Evolutionary conservation across 179 eudicot genomes (phyloP).

Genomic region (Camellia oleifera): DNA sequence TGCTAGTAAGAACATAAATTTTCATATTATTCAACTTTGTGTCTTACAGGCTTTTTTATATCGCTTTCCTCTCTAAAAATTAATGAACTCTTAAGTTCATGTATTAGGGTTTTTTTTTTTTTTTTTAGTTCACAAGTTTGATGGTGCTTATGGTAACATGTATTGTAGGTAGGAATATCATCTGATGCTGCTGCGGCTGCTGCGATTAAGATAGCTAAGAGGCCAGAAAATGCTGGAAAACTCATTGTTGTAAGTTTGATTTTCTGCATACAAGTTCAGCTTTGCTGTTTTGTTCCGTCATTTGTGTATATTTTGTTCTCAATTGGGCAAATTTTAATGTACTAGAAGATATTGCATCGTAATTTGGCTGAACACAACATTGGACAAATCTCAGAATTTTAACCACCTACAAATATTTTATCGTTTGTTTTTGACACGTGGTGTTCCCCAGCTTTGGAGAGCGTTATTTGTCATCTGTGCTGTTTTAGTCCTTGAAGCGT

Average conservation of each 20-base stretch:
- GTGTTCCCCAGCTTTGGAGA: constrained; percentile 81
- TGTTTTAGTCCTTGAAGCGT: constrained; percentile 60
- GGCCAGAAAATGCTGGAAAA: constrained; percentile 82
- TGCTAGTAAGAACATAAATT: constrained; percentile 47
- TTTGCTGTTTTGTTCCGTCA: neutral
- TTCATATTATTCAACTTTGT: neutral
- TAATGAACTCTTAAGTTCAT: neutral
- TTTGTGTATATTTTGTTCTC: neutral
- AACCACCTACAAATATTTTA: neutral
- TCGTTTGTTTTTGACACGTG: constrained; percentile 33
- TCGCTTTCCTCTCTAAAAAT: neutral
- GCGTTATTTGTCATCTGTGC: constrained; percentile 63
- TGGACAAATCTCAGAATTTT: neutral
- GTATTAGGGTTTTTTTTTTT: too few species aligned
- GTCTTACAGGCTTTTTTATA: neutral
- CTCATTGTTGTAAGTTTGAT: constrained; percentile 65
- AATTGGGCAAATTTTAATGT: neutral
- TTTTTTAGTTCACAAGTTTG: neutral
- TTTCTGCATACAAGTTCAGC: neutral
- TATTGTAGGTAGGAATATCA: constrained; percentile 71
- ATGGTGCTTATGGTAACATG: neutral
- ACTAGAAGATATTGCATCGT: neutral
- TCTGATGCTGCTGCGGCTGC: constrained; percentile 94
- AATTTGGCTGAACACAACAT: neutral
- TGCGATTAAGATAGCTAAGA: constrained; percentile 68